phyloP scores from a whole-genome alignment of 2,329 filamentous ascomycete genomes.

The Dactylonectria estremocensis region DNA sequence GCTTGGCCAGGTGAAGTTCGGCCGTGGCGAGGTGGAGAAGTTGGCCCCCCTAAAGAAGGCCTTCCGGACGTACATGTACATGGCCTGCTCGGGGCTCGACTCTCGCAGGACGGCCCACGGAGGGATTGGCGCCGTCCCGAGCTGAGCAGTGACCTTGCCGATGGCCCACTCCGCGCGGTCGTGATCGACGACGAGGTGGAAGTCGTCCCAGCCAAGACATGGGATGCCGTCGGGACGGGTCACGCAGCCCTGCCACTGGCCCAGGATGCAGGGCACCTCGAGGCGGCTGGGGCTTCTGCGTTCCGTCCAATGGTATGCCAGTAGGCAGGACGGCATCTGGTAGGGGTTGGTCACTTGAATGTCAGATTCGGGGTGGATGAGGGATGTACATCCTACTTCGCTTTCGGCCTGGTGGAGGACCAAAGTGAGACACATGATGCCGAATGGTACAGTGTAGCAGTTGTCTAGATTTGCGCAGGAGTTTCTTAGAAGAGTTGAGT shows the following conservation, averaged over 20 bases:
- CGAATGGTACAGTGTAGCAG: not conserved
- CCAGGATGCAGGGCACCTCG: not conserved
- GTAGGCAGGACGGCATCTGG: not conserved
- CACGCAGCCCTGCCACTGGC: not conserved
- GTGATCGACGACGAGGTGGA: not conserved
- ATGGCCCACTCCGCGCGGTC: not conserved
- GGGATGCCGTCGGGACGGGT: not conserved
- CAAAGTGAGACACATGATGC: slow-evolving; percentile 6
- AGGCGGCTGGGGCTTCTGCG: not conserved
- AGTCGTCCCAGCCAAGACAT: not conserved
- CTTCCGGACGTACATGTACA: no score
- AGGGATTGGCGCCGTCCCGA: not conserved
- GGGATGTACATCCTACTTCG: slow-evolving; percentile 7
- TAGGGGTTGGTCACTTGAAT: slow-evolving; percentile 14
- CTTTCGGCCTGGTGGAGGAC: slow-evolving; percentile 6
- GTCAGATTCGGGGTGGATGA: not conserved
- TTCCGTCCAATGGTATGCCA: no score
- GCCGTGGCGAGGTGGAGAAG: no score
- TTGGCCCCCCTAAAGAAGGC: no score
- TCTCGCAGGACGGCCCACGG: not conserved
- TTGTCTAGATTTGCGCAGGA: not conserved
- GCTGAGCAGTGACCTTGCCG: not conserved
- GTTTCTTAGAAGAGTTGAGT: not conserved
- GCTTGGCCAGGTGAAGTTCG: no score
- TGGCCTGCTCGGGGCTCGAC: not conserved